These are phyloP conservation scores for Pythium guiyangense DNA, from an alignment of 352 stramenopile species.

Conservation along the genomic window DNA sequence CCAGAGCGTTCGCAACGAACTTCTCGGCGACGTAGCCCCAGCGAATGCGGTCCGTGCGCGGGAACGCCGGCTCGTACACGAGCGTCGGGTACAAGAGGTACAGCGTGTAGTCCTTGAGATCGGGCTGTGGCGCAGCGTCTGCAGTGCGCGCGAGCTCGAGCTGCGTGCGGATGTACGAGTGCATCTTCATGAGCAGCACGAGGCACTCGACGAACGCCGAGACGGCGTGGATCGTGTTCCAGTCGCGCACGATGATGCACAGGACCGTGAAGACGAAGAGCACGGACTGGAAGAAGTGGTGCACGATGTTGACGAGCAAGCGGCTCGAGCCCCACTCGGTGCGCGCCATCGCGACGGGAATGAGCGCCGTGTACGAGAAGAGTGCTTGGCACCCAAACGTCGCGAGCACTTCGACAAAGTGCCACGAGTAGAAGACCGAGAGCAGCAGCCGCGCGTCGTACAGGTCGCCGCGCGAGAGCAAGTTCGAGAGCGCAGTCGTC, in stretches of 20 bases:
- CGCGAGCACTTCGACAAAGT: constrained; percentile 63
- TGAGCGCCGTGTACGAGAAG: constrained; percentile 71
- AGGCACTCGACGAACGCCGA: constrained; percentile 75
- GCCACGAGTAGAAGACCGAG: constrained; percentile 68
- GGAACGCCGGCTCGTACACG: constrained; percentile 94
- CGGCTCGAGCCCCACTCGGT: constrained; percentile 30
- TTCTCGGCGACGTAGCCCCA: constrained; percentile 85
- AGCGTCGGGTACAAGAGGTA: constrained; percentile 86
- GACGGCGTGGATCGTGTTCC: constrained; percentile 66
- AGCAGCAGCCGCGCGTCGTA: constrained; percentile 50
- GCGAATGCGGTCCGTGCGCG: constrained; percentile 75
- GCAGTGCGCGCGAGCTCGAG: constrained; percentile 46
- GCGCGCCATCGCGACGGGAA: constrained; percentile 64
- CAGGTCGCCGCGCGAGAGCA: constrained; percentile 41
- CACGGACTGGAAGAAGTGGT: constrained; percentile 67
- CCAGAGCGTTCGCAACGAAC: constrained; percentile 68
- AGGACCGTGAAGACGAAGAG: constrained; percentile 65
- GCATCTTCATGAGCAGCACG: constrained; percentile 82
- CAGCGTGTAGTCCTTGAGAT: constrained; percentile 57
- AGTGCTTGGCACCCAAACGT: constrained; percentile 60
- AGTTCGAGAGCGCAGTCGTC: constrained; percentile 49
- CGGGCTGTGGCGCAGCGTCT: constrained; percentile 19
- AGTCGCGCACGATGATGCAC: constrained; percentile 69
- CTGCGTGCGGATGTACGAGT: constrained; percentile 77
- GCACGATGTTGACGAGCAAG: constrained; percentile 58